A percentile compares a stretch with the other conserved stretches of the same genome.
These are phyloP conservation scores for Rhododendron simsii DNA, from an alignment of 148 eudicot species.

Conservation along the genomic window DNA sequence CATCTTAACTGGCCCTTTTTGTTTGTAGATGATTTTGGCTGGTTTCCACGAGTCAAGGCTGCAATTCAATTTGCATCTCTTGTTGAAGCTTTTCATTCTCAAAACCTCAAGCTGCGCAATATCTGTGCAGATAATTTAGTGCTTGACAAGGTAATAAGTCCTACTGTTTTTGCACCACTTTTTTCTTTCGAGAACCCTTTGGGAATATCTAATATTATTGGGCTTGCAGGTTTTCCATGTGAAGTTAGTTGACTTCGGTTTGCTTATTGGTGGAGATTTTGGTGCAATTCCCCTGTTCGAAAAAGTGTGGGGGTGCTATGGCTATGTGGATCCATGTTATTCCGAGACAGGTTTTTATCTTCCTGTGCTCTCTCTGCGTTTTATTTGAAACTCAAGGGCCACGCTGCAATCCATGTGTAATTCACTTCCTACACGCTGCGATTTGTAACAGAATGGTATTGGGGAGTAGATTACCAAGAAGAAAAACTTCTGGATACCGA, in stretches of 20 bases:
- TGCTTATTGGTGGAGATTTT: background rate
- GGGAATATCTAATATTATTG: background rate
- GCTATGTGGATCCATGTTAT: background rate
- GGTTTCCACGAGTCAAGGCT: background rate
- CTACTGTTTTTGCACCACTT: background rate
- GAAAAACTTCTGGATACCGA: background rate
- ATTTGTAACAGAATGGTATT: too few species aligned
- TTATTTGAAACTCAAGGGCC: too few species aligned
- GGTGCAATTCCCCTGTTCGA: background rate
- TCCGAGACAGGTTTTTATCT: background rate
- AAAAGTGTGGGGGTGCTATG: background rate
- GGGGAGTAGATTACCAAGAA: too few species aligned
- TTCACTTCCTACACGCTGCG: too few species aligned
- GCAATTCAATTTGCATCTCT: background rate
- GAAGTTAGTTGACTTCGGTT: background rate
- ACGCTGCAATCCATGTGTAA: too few species aligned
- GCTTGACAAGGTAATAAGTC: background rate
- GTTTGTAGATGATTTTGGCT: background rate
- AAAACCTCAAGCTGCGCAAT: background rate
- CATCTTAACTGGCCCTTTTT: background rate
- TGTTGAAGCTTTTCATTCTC: background rate
- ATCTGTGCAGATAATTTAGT: background rate
- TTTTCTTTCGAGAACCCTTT: background rate
- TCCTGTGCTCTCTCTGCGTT: background rate
- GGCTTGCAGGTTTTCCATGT: background rate